Conservation (phyloP, 192 early-diverging fungal species). For the Gonapodya sp. region DNA sequence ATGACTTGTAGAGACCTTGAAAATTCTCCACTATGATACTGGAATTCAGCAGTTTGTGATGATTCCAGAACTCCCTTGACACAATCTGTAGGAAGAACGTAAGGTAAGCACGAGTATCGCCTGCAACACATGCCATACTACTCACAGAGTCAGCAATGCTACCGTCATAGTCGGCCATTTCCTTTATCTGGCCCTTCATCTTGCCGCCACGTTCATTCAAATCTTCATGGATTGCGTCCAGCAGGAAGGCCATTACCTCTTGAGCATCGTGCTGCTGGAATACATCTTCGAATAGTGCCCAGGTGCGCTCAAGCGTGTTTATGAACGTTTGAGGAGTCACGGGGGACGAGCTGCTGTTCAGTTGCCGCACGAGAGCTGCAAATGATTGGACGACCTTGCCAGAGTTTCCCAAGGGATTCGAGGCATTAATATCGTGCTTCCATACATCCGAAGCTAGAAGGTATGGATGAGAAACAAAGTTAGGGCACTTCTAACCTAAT, state of each 20-base stretch:
- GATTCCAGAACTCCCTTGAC: background rate
- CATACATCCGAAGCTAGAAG: background rate
- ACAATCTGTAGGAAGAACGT: background rate
- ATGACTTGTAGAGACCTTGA: background rate
- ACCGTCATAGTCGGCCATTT: background rate
- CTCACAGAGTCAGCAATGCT: background rate
- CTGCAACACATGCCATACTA: too few relatives aligned
- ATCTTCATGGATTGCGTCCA: constrained; percentile 7
- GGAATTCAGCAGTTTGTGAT: background rate
- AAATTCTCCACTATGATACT: background rate
- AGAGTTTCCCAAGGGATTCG: background rate
- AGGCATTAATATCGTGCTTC: background rate
- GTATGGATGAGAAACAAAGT: background rate
- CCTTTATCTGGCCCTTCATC: background rate
- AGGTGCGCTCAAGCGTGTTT: background rate
- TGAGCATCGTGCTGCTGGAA: constrained; percentile 9
- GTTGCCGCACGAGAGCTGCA: background rate
- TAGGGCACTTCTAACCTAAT: background rate
- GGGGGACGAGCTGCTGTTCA: background rate
- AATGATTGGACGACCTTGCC: background rate
- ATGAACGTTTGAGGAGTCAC: background rate
- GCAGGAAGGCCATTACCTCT: constrained; percentile 6
- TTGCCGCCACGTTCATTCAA: background rate
- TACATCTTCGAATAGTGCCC: background rate
- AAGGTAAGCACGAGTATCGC: too few relatives aligned